Conservation (phyloP, 768 basidiomycete genomes). For the Suillus subalutaceus region DNA sequence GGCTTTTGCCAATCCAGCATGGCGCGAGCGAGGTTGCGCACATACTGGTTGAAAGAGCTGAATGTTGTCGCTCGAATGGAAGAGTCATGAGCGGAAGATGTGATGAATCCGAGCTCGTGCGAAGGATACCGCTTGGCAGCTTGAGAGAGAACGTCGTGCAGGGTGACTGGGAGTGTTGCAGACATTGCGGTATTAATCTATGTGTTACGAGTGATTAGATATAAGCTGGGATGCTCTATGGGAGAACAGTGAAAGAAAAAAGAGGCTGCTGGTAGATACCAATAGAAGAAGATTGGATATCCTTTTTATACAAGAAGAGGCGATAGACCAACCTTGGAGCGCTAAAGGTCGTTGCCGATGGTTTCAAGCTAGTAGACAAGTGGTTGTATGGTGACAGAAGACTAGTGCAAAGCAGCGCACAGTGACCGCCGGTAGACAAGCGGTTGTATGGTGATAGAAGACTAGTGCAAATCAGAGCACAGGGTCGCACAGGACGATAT, state of each 20-base stretch:
- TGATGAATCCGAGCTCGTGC: constrained; percentile 14
- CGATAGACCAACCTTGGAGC: background rate
- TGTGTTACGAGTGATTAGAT: background rate
- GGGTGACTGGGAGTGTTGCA: constrained; percentile 6
- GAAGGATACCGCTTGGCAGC: constrained; percentile 11
- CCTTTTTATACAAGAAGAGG: background rate
- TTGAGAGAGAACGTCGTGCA: constrained; percentile 13
- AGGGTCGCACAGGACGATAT: background rate
- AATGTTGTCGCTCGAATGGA: constrained; percentile 10
- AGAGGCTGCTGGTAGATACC: background rate
- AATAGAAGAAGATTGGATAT: background rate
- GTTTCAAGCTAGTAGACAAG: background rate
- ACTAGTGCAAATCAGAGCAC: background rate
- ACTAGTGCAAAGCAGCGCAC: background rate
- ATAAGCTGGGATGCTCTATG: background rate
- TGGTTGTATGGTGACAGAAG: background rate
- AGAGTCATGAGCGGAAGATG: constrained; percentile 14
- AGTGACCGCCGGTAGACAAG: background rate
- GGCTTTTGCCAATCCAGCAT: constrained; percentile 13
- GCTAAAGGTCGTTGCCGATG: background rate
- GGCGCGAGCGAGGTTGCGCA: constrained; percentile 12
- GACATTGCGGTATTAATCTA: constrained; percentile 3
- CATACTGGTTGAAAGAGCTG: constrained; percentile 13
- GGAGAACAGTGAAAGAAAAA: background rate
- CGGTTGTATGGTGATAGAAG: background rate